These are phyloP conservation scores for Hygrocybe coccinea DNA, from an alignment of 768 basidiomycete genomes.

Conservation along the genomic window DNA sequence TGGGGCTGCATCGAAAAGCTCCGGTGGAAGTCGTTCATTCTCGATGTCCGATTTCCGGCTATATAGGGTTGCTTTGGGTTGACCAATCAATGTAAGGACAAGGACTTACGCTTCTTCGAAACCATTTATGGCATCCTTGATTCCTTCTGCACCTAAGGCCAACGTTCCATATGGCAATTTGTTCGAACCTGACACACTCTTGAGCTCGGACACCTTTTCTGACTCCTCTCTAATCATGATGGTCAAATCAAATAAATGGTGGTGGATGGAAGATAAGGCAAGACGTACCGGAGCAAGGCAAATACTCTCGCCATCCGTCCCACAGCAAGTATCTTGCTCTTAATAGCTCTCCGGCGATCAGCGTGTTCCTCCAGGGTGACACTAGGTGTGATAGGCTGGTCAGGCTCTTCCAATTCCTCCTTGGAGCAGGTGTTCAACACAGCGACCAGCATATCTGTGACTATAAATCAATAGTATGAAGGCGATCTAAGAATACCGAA, in stretches of 20 bases:
- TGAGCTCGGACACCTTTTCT: conserved; percentile 94
- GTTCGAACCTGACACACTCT: conserved; percentile 74
- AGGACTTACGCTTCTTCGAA: conserved; percentile 91
- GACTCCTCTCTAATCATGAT: conserved; percentile 77
- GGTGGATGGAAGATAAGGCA: not conserved
- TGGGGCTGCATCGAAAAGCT: conserved; percentile 78
- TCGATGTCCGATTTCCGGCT: conserved; percentile 98
- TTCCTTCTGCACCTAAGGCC: conserved; percentile 86
- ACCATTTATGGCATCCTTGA: conserved; percentile 87
- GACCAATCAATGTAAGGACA: not conserved
- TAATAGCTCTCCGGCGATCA: conserved; percentile 88
- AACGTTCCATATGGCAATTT: conserved; percentile 80
- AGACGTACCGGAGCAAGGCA: conserved; percentile 80
- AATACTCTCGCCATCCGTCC: conserved; percentile 96
- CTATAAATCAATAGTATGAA: conserved; percentile 36
- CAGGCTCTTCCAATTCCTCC: conserved; percentile 89
- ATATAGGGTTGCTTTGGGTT: conserved; percentile 1
- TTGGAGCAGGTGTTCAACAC: conserved; percentile 94
- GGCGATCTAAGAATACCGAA: no score
- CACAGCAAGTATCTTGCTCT: conserved; percentile 97
- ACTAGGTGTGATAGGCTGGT: conserved; percentile 48
- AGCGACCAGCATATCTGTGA: conserved; percentile 97
- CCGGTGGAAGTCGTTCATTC: conserved; percentile 96
- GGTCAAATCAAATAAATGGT: not conserved
- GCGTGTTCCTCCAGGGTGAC: conserved; percentile 42